Evolutionary conservation across 345 rosid genomes (phyloP), one percentile per base, ranked within the genome.

Genomic region (Lepidium africanum): DNA sequence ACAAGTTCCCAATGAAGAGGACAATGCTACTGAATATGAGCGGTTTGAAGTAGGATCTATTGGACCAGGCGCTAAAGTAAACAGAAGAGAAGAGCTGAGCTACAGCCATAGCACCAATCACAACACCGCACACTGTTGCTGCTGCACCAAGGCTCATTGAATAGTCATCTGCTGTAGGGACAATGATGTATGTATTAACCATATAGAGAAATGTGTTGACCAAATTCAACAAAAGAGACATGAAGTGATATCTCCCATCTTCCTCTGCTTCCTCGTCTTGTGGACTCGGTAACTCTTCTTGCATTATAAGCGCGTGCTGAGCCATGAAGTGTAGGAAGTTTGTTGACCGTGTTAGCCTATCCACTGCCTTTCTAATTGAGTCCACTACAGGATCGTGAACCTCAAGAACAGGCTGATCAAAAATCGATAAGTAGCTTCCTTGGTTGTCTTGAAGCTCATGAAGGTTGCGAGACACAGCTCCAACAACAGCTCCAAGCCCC

Each of bases 401-500:
- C 15, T 89, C 87, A 67, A 89, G 86, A 69, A 80, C 82, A 13
- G 97, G 96, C 35, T 89, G 86, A 67, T 94, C 99, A 76, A 87
- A 94, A 27, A 94, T 89, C 14, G 99, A 94, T 64, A 89, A 69
- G 82, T 82, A 87, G 87, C 99, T 94, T 78, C 99, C 99, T 52
- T 87, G 93, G 50, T 82, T 79, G 67, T 86, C 92, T 73, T 91
- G 97, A 80, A 94, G 97, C 52, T 94, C 97, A 50, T 90, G 96
- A 64, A 94, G 91, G 82, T 91, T 94, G 25, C 99, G 96, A 65
- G 99, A 94, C 70, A 94, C 67, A 8, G 99, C 96, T 65, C 99
- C 97, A 71, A 86, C 89, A 78, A 94, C 99, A 64, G 99, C 99
- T 27, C 96, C 97, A 58, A 94, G 73, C 14, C 99, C 96, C 98